Evolutionary conservation across 306 rosid species (phyloP).

Genomic region (Castanopsis chinensis): DNA sequence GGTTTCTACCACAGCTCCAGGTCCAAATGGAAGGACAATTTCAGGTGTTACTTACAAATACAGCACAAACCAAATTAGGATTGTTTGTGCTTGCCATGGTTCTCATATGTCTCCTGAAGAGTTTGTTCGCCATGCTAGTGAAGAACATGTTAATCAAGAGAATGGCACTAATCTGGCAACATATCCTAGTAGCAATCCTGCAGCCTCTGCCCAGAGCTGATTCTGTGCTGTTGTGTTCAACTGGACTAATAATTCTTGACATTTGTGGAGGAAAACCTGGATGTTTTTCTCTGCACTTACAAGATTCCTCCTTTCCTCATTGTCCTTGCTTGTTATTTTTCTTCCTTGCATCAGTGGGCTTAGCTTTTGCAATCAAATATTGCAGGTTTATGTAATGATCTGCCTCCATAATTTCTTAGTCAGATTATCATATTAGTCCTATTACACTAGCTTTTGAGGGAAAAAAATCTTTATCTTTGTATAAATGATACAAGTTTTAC

Average conservation of each 20-base stretch:
- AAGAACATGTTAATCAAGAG: conserved; percentile 53
- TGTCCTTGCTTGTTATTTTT: conserved; percentile 10
- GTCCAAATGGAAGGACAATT: conserved; percentile 78
- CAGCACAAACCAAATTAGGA: conserved; percentile 64
- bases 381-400: conserved; percentile 42
- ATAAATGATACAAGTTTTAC: neutral
- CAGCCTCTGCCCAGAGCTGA: conserved; percentile 78
- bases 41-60: conserved; percentile 91
- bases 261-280: conserved; percentile 17
- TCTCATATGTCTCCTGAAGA: conserved; percentile 87
- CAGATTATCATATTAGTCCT: conserved; percentile 17
- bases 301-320: conserved; percentile 32
- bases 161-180: conserved; percentile 46
- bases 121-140: conserved; percentile 78
- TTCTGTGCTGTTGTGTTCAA: conserved; percentile 28
- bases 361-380: conserved; percentile 29
- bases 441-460: neutral
- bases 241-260: conserved; percentile 23
- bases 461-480: neutral
- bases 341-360: neutral
- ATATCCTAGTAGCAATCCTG: conserved; percentile 59
- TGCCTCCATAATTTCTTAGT: conserved; percentile 25
- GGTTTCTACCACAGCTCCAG: conserved; percentile 89
- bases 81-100: conserved; percentile 95
- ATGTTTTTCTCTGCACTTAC: conserved; percentile 19